Conservation (phyloP, 495 filamentous ascomycete genomes). For the Chaetomidium leptoderma region DNA sequence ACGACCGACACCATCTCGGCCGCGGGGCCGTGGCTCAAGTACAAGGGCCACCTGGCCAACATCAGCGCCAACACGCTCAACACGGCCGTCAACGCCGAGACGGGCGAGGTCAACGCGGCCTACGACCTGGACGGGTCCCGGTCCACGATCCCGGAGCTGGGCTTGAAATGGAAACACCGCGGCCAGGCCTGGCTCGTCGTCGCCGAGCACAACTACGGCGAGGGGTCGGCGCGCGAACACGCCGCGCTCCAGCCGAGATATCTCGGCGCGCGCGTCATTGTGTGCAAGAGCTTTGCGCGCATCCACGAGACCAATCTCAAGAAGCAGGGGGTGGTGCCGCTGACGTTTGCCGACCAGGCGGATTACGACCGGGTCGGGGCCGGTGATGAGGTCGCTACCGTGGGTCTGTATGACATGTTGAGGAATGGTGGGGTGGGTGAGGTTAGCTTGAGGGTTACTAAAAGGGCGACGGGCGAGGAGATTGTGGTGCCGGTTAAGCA, state of each 20-base stretch:
- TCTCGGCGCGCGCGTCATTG: slow-evolving; percentile 80
- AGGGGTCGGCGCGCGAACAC: slow-evolving; percentile 91
- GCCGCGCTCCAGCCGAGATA: slow-evolving; percentile 95
- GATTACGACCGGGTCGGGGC: slow-evolving; percentile 82
- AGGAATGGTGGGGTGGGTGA: slow-evolving; percentile 74
- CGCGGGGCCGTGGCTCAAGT: slow-evolving; percentile 96
- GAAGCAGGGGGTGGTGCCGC: slow-evolving; percentile 94
- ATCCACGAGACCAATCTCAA: slow-evolving; percentile 99
- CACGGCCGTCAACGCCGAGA: slow-evolving; percentile 85
- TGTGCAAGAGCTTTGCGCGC: slow-evolving; percentile 86
- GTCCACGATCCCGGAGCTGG: slow-evolving; percentile 78
- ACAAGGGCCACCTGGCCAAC: slow-evolving; percentile 97
- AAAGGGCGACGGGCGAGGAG: slow-evolving; percentile 56
- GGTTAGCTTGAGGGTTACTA: slow-evolving; percentile 61
- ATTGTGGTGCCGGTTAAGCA: slow-evolving; percentile 63
- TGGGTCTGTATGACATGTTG: slow-evolving; percentile 79
- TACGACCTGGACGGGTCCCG: slow-evolving; percentile 64
- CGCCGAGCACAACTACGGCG: slow-evolving; percentile 96
- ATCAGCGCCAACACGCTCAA: slow-evolving; percentile 96
- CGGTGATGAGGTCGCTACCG: slow-evolving; percentile 74
- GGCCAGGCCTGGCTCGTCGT: slow-evolving; percentile 82
- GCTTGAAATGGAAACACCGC: slow-evolving; percentile 68
- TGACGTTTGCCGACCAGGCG: slow-evolving; percentile 79
- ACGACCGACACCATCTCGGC: slow-evolving; percentile 98
- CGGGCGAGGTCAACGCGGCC: slow-evolving; percentile 84